These are phyloP conservation scores for Argentina anserina DNA, from an alignment of 306 rosid species.

Conservation along the genomic window DNA sequence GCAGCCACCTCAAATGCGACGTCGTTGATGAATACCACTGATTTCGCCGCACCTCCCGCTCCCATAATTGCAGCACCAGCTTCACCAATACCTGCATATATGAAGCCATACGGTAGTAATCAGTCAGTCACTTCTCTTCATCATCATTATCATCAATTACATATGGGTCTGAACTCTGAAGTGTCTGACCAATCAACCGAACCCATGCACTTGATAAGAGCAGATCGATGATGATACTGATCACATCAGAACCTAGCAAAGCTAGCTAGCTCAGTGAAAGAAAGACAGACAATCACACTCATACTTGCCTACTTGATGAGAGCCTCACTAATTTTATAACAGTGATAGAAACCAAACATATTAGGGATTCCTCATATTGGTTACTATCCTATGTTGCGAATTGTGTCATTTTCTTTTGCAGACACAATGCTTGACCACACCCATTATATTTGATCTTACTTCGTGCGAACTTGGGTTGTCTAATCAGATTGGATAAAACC, in stretches of 20 bases:
- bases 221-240: neutral
- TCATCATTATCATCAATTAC: neutral
- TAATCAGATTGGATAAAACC: neutral
- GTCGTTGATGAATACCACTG: conserved; percentile 83
- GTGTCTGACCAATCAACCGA: conserved; percentile 6
- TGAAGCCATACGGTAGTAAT: conserved; percentile 1
- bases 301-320: too few relatives aligned
- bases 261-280: neutral
- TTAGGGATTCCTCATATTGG: neutral
- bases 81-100: neutral
- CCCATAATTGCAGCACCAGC: conserved; percentile 50
- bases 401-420: neutral
- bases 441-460: neutral
- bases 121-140: conserved; percentile 8
- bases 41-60: conserved; percentile 33
- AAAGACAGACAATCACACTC: neutral
- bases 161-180: neutral
- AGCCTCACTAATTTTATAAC: neutral
- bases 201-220: conserved; percentile 58
- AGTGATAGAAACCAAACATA: neutral
- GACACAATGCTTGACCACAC: neutral
- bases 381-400: neutral
- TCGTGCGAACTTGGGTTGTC: neutral
- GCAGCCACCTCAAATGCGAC: conserved; percentile 69
- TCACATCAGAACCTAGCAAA: neutral